phyloP scores from a whole-genome alignment of 352 stramenopile species.

The Ophiocytium majus region DNA sequence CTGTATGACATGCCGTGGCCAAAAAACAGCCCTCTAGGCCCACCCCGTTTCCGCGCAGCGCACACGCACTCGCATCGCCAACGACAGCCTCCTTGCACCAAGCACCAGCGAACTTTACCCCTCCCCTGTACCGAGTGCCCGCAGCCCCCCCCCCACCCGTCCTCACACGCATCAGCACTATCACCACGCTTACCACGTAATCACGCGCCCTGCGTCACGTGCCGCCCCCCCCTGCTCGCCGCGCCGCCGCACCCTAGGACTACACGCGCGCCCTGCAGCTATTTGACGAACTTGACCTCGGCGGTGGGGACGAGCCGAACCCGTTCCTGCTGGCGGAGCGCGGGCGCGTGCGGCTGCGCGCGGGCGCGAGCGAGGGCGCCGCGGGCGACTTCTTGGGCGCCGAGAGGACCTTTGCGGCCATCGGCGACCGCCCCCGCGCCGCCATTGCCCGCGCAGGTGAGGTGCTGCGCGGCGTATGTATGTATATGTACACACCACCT shows the following conservation, averaged over 20 bases:
- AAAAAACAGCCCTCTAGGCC: too few relatives aligned
- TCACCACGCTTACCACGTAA: too few relatives aligned
- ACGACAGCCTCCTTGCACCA: too few relatives aligned
- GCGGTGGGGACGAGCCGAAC: background rate
- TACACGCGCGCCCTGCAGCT: background rate
- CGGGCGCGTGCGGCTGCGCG: background rate
- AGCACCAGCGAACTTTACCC: too few relatives aligned
- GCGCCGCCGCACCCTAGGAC: background rate
- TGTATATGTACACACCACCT: too few relatives aligned
- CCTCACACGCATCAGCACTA: too few relatives aligned
- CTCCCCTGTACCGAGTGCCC: too few relatives aligned
- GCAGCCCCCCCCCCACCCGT: too few relatives aligned
- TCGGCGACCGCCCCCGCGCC: background rate
- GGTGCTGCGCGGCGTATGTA: background rate
- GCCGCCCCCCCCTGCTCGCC: background rate
- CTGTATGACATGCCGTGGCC: too few relatives aligned
- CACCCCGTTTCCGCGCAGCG: too few relatives aligned
- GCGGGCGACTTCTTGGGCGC: background rate
- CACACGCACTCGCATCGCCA: too few relatives aligned
- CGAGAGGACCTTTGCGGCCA: background rate
- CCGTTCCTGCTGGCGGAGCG: background rate
- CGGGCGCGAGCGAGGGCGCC: background rate
- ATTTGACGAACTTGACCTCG: conserved; percentile 10
- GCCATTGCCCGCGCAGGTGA: conserved; percentile 1
- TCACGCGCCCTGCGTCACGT: too few relatives aligned